A percentile compares a stretch with the other conserved stretches of the same genome.
Evolutionary conservation across 345 rosid genomes (phyloP).

Genomic region (Lepidium didymum): DNA sequence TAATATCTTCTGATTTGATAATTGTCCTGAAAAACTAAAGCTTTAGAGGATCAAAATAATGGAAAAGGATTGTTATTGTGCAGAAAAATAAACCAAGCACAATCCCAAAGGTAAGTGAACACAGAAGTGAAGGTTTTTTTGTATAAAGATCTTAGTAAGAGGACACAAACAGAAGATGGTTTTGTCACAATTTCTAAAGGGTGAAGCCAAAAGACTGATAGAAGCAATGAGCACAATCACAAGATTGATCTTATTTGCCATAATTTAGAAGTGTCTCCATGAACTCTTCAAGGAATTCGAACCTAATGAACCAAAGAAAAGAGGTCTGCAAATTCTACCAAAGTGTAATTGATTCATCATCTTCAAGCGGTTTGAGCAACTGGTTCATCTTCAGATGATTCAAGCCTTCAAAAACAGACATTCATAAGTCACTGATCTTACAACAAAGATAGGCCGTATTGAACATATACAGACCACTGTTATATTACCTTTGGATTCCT

Average conservation of each 20-base stretch:
- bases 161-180: not conserved
- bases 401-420: constrained; percentile 19
- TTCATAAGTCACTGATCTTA: not conserved
- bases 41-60: not conserved
- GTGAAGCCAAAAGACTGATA: not conserved
- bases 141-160: not conserved
- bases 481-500: constrained; percentile 74
- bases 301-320: not conserved
- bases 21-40: not conserved
- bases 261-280: not conserved
- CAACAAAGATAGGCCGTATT: not conserved
- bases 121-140: not conserved
- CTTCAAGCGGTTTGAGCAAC: constrained; percentile 29
- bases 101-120: not conserved
- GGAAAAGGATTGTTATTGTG: not conserved
- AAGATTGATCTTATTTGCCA: constrained; percentile 18
- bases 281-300: not conserved
- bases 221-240: not conserved
- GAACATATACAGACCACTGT: not conserved
- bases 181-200: not conserved
- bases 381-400: constrained; percentile 23
- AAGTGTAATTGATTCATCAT: not conserved
- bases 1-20: not conserved
- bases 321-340: not conserved
- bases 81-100: not conserved